phyloP scores from a whole-genome alignment of 257 asterid genomes.

The Verbena officinalis region DNA sequence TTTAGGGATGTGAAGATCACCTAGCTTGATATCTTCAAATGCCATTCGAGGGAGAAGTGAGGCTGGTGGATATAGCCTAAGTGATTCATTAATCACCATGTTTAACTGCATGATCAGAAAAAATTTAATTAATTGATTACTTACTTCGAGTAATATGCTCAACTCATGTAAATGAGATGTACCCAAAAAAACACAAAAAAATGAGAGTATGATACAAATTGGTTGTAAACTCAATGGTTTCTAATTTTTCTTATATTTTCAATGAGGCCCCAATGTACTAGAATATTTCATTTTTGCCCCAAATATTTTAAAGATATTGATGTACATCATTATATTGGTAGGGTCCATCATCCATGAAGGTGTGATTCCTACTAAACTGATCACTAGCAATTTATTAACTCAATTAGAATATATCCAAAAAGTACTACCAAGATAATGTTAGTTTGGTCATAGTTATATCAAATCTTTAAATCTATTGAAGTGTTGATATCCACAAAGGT shows the following conservation, averaged over 20 bases:
- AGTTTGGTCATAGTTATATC: constrained; percentile 12
- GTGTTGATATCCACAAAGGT: constrained; percentile 6
- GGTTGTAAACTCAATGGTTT: too few species aligned
- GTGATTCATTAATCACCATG: constrained; percentile 87
- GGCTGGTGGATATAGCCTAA: constrained; percentile 86
- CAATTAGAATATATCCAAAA: not conserved
- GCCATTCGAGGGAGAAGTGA: constrained; percentile 93
- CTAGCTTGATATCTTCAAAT: constrained; percentile 76
- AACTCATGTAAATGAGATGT: too few species aligned
- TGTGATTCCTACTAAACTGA: not conserved
- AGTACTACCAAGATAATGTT: not conserved
- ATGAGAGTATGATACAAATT: too few species aligned
- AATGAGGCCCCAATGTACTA: too few species aligned
- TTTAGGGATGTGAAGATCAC: constrained; percentile 81
- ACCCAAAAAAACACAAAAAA: too few species aligned
- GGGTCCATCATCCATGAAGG: not conserved
- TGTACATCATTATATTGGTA: not conserved
- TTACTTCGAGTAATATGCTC: too few species aligned
- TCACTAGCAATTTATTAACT: not conserved
- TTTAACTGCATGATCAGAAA: constrained; percentile 59
- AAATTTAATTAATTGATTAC: too few species aligned
- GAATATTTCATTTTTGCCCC: too few species aligned
- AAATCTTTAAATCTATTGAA: not conserved
- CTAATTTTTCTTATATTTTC: too few species aligned
- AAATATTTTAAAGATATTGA: not conserved